phyloP scores from a whole-genome alignment of 1,139 yeast species.

The Yamadazyma spencermartinsiae region DNA sequence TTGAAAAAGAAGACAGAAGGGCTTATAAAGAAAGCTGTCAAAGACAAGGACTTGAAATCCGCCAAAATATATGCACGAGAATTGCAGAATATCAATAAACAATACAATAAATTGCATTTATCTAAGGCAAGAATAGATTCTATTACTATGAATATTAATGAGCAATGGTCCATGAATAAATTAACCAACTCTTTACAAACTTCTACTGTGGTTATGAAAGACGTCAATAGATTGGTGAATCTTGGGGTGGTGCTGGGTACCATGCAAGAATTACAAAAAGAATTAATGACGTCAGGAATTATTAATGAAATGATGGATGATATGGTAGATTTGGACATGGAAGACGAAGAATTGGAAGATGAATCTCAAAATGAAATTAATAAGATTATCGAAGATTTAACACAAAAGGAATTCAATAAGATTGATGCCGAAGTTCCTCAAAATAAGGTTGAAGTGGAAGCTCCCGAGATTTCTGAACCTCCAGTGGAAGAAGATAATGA shows the following conservation, averaged over 20 bases:
- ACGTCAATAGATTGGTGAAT: slow-evolving; percentile 75
- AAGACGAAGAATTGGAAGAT: slow-evolving; percentile 62
- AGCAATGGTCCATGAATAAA: slow-evolving; percentile 84
- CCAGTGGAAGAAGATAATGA: slow-evolving; percentile 64
- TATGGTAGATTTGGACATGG: slow-evolving; percentile 70
- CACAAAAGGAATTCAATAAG: slow-evolving; percentile 45
- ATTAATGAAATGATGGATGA: slow-evolving; percentile 97
- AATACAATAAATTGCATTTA: slow-evolving; percentile 69
- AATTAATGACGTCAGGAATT: slow-evolving; percentile 86
- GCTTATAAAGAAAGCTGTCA: slow-evolving; percentile 73
- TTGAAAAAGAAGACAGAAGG: slow-evolving; percentile 74
- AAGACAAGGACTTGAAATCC: slow-evolving; percentile 70
- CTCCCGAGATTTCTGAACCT: slow-evolving; percentile 11
- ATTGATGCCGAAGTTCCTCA: slow-evolving; percentile 46
- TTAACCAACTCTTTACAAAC: slow-evolving; percentile 79
- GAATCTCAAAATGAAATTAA: slow-evolving; percentile 71
- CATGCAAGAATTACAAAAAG: slow-evolving; percentile 85
- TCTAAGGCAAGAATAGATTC: slow-evolving; percentile 87
- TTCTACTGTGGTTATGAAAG: slow-evolving; percentile 83
- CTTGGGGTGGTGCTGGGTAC: slow-evolving; percentile 82
- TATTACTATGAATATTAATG: slow-evolving; percentile 85
- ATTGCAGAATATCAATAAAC: slow-evolving; percentile 70
- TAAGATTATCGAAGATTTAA: slow-evolving; percentile 46
- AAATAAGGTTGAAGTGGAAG: slow-evolving; percentile 30
- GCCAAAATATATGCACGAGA: slow-evolving; percentile 84